Evolutionary conservation across 768 basidiomycete genomes (phyloP), one percentile per base, ranked within the genome.

Genomic region (Lactifluus piperatus): DNA sequence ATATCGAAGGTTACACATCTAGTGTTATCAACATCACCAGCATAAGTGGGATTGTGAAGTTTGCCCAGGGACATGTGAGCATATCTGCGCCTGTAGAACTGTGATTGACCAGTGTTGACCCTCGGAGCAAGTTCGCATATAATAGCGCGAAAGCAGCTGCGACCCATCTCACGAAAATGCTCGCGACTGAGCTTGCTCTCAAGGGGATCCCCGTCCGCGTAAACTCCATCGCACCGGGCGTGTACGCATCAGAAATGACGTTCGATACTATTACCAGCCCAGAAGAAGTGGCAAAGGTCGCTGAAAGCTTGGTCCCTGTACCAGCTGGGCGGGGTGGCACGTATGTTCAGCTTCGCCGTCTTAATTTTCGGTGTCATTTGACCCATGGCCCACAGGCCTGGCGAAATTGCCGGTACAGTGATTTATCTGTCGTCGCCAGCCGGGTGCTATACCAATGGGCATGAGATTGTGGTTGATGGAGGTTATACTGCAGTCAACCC

Each of bases 121-220:
- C 20, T 47, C 29, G 16, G 51, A 16, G n/a, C 26, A 65, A 91
- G 89, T 91, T 91, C 68, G 81, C 79, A 29, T 91, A 91, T 70
- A 91, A 91, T 70, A 86, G 85, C 65, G 75, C 85, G 7, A 91
- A 91, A 69, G 87, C 86, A 0, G 90, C 87, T 3, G 83, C 81
- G 5, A 78, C 84, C 13, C 88, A 90, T 63, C 72, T 91, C n/a
- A 87, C 87, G 10, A 84, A 76, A 71, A 79, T 90, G 80, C 71
- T 91, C 51, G 74, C 88, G 2, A 88, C 88, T 1, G 89, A 91
- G 66, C 76, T 89, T 53, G 84, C 83, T 4, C 72, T 90, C 55
- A 84, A 85, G 67, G 76, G 76, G 26, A 77, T 86, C 10, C 79
- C 81, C 9, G 81, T 91, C 29, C 86, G 87, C 57, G 81, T 90